Conservation (phyloP, 176 grass and related monocot genomes). For the Musa acuminata region DNA sequence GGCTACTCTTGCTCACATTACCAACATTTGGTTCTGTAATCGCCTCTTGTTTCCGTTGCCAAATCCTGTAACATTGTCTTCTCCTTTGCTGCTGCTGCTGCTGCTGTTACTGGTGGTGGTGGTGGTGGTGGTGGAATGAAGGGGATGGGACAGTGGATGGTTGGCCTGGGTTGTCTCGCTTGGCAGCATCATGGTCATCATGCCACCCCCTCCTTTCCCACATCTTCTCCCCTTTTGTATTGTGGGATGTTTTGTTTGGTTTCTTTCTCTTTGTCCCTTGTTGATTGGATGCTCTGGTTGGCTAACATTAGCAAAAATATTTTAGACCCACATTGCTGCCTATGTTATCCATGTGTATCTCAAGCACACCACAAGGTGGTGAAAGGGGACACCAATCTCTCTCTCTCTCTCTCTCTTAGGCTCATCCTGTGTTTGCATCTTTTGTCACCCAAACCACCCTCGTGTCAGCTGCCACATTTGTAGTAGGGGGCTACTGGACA, state of each 20-base stretch:
- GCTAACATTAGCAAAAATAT: background rate
- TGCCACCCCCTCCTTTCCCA: background rate
- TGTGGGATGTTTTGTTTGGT: background rate
- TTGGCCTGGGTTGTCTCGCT: background rate
- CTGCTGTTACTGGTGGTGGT: too few relatives aligned
- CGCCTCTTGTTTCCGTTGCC: background rate
- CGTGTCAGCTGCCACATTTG: too few relatives aligned
- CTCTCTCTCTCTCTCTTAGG: too few relatives aligned
- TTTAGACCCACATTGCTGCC: background rate
- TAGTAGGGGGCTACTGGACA: too few relatives aligned
- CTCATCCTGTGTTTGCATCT: too few relatives aligned
- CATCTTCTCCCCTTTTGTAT: background rate
- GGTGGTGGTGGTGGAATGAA: too few relatives aligned
- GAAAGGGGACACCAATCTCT: background rate
- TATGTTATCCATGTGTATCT: background rate
- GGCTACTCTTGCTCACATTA: background rate
- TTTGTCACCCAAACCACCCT: too few relatives aligned
- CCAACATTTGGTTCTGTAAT: background rate
- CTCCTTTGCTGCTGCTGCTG: background rate
- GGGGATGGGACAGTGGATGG: background rate
- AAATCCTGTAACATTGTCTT: background rate
- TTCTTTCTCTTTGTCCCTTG: background rate
- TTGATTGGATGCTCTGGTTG: background rate
- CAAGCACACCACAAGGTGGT: background rate
- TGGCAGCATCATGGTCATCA: background rate